Conservation (phyloP, 768 basidiomycete genomes). For the Amanita exitialis region DNA sequence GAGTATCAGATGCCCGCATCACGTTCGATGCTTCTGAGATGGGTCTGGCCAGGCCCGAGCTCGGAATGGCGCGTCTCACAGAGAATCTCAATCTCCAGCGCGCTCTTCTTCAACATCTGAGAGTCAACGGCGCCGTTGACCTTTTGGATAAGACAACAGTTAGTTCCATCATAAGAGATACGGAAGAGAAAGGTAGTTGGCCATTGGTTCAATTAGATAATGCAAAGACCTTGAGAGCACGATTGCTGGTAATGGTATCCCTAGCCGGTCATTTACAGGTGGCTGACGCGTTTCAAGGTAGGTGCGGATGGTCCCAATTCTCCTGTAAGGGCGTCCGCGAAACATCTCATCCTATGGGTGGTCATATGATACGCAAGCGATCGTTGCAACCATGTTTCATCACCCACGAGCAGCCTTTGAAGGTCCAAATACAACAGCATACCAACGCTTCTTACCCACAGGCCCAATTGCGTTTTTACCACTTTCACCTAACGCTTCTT, state of each 20-base stretch:
- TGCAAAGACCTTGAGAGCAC: conserved; percentile 51
- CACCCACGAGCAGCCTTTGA: conserved; percentile 52
- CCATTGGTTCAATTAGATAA: conserved; percentile 70
- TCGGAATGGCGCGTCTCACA: conserved; percentile 71
- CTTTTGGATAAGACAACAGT: conserved; percentile 72
- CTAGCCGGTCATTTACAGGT: not conserved
- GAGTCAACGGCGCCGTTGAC: conserved; percentile 38
- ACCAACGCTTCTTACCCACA: conserved; percentile 90
- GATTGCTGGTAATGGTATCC: conserved; percentile 51
- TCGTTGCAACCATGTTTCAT: conserved; percentile 85
- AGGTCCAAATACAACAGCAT: conserved; percentile 69
- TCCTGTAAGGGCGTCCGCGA: conserved; percentile 81
- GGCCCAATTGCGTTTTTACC: conserved; percentile 96
- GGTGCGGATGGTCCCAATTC: conserved; percentile 96
- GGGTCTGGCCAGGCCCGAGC: conserved; percentile 15
- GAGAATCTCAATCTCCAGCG: conserved; percentile 94
- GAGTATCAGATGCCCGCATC: conserved; percentile 72
- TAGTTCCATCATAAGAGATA: conserved; percentile 48
- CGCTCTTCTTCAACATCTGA: conserved; percentile 62
- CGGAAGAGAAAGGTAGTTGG: conserved; percentile 56
- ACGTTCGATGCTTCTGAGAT: conserved; percentile 53
- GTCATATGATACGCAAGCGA: conserved; percentile 80
- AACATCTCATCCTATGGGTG: conserved; percentile 85
- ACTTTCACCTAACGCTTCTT: conserved; percentile 65
- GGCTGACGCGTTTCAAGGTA: conserved; percentile 35